A percentile compares a stretch with the other conserved stretches of the same genome.
Conservation (phyloP, 2,329 filamentous ascomycete species). For the Dothideomycetes sp. region DNA sequence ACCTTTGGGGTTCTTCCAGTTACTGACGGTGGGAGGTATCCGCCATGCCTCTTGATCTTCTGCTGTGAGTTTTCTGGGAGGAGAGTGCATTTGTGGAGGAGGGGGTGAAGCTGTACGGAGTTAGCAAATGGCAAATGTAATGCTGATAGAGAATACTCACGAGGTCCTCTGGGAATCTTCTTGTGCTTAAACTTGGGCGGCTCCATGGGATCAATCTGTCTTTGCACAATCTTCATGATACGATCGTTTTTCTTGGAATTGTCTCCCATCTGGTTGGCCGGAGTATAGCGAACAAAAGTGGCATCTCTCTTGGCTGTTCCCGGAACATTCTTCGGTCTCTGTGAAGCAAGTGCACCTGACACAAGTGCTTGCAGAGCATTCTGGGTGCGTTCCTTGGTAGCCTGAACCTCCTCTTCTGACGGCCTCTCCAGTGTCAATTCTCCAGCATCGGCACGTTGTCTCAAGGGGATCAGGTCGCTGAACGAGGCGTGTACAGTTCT, state of each 20-base stretch:
- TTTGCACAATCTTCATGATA: constrained; percentile 96
- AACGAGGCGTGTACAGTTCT: constrained; percentile 90
- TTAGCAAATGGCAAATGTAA: background rate
- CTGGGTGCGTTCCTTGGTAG: constrained; percentile 79
- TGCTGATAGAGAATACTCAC: too few species aligned
- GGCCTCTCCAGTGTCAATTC: constrained; percentile 82
- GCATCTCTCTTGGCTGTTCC: constrained; percentile 65
- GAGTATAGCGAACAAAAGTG: constrained; percentile 92
- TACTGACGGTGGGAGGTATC: constrained; percentile 81
- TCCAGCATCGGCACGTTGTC: constrained; percentile 85
- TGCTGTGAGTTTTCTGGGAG: constrained; percentile 86
- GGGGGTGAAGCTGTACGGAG: constrained; percentile 80
- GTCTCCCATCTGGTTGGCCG: constrained; percentile 92
- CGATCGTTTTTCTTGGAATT: constrained; percentile 77
- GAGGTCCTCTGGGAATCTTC: constrained; percentile 88
- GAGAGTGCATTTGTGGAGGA: constrained; percentile 89
- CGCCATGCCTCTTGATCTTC: constrained; percentile 97
- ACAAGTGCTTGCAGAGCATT: constrained; percentile 75
- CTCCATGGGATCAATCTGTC: constrained; percentile 90
- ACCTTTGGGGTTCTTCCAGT: constrained; percentile 99
- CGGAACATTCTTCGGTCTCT: constrained; percentile 93
- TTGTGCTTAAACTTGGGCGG: constrained; percentile 99
- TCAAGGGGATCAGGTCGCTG: constrained; percentile 89
- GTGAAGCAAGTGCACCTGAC: constrained; percentile 74
- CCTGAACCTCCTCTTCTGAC: constrained; percentile 72